Conservation (phyloP, 2,329 filamentous ascomycete species). For the Ilyonectria robusta region DNA sequence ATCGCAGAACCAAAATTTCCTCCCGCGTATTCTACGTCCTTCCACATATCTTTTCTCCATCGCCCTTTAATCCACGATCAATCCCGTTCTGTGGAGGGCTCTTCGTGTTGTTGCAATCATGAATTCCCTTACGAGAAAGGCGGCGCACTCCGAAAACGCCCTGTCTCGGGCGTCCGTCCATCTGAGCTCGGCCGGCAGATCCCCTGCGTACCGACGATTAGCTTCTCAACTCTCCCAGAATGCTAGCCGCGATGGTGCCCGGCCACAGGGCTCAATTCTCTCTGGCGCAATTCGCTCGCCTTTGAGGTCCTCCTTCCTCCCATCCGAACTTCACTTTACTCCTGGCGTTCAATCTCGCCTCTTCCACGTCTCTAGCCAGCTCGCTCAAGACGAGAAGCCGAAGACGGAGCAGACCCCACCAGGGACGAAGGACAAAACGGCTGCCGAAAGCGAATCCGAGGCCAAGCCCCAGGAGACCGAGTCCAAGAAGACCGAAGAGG, state of each 20-base stretch:
- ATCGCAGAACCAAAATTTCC: constrained; percentile 58
- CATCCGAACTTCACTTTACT: constrained; percentile 52
- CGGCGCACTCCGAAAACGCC: constrained; percentile 56
- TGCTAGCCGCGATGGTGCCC: constrained; percentile 45
- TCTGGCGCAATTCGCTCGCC: constrained; percentile 52
- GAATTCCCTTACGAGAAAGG: constrained; percentile 63
- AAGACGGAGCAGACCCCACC: constrained; percentile 52
- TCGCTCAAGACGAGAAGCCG: constrained; percentile 53
- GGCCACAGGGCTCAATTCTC: constrained; percentile 45
- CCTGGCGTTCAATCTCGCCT: constrained; percentile 52
- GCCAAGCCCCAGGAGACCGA: constrained; percentile 57
- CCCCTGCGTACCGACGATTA: constrained; percentile 65
- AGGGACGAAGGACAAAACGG: constrained; percentile 58
- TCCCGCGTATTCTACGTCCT: constrained; percentile 49
- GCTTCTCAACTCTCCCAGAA: constrained; percentile 53
- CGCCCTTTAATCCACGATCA: constrained; percentile 45
- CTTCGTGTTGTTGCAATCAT: constrained; percentile 54
- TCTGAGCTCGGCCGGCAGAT: constrained; percentile 57
- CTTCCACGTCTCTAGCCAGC: constrained; percentile 51
- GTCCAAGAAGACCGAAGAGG: constrained; percentile 60
- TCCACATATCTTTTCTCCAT: constrained; percentile 46
- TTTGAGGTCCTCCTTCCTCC: constrained; percentile 63
- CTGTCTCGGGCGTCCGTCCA: constrained; percentile 59
- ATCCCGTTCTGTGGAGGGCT: constrained; percentile 48
- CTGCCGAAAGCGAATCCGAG: constrained; percentile 51